Conservation (phyloP, 202 grass and related monocot genomes). For the Musa balbisiana region DNA sequence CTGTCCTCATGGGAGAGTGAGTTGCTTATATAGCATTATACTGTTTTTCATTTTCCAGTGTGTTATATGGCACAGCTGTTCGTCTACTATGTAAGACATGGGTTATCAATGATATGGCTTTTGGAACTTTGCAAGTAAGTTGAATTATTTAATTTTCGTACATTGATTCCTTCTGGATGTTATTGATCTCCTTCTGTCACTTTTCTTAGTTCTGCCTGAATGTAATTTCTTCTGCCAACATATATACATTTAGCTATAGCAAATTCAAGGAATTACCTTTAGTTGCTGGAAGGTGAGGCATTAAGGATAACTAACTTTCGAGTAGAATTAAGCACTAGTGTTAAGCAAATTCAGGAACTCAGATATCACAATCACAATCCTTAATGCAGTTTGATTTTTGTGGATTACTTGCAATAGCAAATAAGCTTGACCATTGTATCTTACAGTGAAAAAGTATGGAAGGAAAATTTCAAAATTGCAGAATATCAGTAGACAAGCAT, state of each 20-base stretch:
- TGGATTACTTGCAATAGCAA: background rate
- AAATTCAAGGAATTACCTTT: background rate
- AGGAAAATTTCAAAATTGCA: background rate
- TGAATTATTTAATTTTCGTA: constrained; percentile 22
- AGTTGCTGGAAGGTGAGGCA: background rate
- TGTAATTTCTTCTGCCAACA: background rate
- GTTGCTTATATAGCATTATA: background rate
- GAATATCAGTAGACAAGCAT: background rate
- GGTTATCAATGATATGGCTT: constrained; percentile 59
- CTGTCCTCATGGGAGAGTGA: background rate
- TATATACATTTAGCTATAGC: background rate
- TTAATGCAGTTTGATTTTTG: background rate
- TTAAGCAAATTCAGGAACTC: background rate
- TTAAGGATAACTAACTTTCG: background rate
- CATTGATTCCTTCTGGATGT: constrained; percentile 4
- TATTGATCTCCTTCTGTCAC: background rate
- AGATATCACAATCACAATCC: background rate
- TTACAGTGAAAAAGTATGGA: background rate
- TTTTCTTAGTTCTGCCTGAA: too few species aligned
- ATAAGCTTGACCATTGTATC: background rate
- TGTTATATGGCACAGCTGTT: constrained; percentile 59
- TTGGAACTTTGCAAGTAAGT: constrained; percentile 91
- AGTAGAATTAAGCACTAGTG: background rate
- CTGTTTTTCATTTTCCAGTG: constrained; percentile 33
- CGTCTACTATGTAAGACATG: constrained; percentile 90